Base-by-base conservation (phyloP, 139 green algal species). In the Ulvella scutata region DNA sequence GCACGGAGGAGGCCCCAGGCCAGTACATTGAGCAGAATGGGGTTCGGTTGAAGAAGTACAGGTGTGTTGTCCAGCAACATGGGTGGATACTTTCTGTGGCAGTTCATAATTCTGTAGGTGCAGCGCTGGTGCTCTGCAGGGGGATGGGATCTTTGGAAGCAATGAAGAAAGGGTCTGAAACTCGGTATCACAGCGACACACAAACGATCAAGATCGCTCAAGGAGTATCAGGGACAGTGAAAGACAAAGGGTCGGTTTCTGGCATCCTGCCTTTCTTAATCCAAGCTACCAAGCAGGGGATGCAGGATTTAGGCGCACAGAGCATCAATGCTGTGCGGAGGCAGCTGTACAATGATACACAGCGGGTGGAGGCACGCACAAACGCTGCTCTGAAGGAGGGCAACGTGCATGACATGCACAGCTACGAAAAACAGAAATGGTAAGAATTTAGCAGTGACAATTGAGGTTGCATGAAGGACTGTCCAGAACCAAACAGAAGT, bases 131-230 rank as follows among this genome's bases (percentile, higher is more conserved):
- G n/a, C 33, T 40, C 7, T 76, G 7, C 26, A 76, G 95, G 3
- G 95, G 95, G 43, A 99, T 99, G 90, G 91, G 94, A 38, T 95
- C 86, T 9, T 82, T 98, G 74, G 94, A 97, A 28, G 94, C 95
- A 20, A 97, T 98, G 93, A 82, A 86, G 59, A 97, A 98, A 86
- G 95, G 95, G 78, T 91, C 80, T 43, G 92, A 97, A 84, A 84
- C 83, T 21, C 83, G 93, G 26, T 99, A 99, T 85, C 87, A 95
- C 72, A 83, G 80, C 29, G 93, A 98, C 78, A 94, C 86, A 10
- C 88, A 94, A 78, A 83, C 79, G 7, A 86, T 99, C 20, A 99
- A 99, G 83, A 95, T 98, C 73, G 93, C 93, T 60, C 92, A 98
- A 86, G 95, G 95, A 37, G 95, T 99, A 73, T 86, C 83, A 17